These are phyloP conservation scores for Steccherinum ochraceum DNA, from an alignment of 768 basidiomycete species.

Conservation along the genomic window DNA sequence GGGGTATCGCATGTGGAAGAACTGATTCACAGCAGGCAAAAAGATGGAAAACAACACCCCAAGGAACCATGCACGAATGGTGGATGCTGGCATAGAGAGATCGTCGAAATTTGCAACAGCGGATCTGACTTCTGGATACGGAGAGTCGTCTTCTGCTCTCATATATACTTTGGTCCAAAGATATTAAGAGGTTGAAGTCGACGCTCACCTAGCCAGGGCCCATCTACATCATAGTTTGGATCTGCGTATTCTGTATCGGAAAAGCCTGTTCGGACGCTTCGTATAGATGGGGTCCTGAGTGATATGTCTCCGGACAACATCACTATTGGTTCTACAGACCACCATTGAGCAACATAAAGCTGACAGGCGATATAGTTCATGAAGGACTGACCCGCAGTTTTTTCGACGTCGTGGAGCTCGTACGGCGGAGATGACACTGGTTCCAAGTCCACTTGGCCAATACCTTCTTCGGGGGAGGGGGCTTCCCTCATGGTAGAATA, in stretches of 20 bases:
- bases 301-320: too few relatives aligned
- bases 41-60: slow-evolving; percentile 67
- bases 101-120: slow-evolving; percentile 74
- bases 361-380: too few relatives aligned
- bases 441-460: not conserved
- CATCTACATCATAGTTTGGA: slow-evolving; percentile 21
- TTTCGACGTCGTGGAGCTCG: not conserved
- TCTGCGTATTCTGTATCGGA: slow-evolving; percentile 17
- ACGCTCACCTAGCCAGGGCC: slow-evolving; percentile 16
- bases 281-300: not conserved
- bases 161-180: not conserved
- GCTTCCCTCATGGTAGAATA: too few relatives aligned
- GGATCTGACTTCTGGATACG: slow-evolving; percentile 78
- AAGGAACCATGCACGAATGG: slow-evolving; percentile 65
- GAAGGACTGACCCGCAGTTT: not conserved
- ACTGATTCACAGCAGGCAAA: slow-evolving; percentile 37
- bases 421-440: not conserved
- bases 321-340: too few relatives aligned
- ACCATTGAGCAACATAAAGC: too few relatives aligned
- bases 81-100: slow-evolving; percentile 54
- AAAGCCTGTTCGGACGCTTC: not conserved
- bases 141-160: slow-evolving; percentile 63
- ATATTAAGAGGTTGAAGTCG: not conserved
- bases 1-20: slow-evolving; percentile 46
- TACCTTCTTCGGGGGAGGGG: too few relatives aligned